Evolutionary conservation across 495 filamentous ascomycete species (phyloP), one percentile per base, ranked within the genome.

Genomic region (Annulohypoxylon maeteangense): DNA sequence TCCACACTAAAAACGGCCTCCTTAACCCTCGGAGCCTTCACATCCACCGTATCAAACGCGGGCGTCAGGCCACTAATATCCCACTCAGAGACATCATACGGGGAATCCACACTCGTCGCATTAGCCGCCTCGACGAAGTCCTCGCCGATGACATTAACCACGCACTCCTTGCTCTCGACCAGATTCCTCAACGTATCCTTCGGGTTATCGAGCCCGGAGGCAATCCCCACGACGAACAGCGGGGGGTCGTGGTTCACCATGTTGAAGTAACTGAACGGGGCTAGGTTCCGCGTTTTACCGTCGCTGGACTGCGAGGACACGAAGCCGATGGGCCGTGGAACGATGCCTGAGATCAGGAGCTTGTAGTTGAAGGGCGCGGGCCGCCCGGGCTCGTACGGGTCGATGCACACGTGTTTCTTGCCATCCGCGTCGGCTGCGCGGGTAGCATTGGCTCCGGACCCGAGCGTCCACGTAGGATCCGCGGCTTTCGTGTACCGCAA

Each of bases 91-190:
- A 89, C 81, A 0, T 92, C 93, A 48, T 90, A 90, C 0, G 94
- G 94, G 0, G 92, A 86, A 74, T 97, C 92, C 75, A 97, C 87
- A 12, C 87, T 83, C 7, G 89, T 87, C 18, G 87, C 85, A 76
- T 98, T 98, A 18, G 94, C 94, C 0, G 95, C 95, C 80, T 98
- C 94, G 65, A 96, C 73, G 74, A 89, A 96, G 78, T 89, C 87
- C 81, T 97, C 93, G 0, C 86, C 88, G 68, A 98, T 90, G 62
- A 98, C 91, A 76, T 95, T 98, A 77, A 98, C 91, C 18, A 90
- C 89, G 78, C 90, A 91, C 80, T 98, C 94, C 31, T 85, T 78
- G 0, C 86, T 88, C 38, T 90, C 90, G 38, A 82, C 71, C 51
- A 98, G 81, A 77, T 97, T 96, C 71, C 81, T 82, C 67, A 96